Conservation (phyloP, 164 flowering plant genomes). For the Sextonia rubra region DNA sequence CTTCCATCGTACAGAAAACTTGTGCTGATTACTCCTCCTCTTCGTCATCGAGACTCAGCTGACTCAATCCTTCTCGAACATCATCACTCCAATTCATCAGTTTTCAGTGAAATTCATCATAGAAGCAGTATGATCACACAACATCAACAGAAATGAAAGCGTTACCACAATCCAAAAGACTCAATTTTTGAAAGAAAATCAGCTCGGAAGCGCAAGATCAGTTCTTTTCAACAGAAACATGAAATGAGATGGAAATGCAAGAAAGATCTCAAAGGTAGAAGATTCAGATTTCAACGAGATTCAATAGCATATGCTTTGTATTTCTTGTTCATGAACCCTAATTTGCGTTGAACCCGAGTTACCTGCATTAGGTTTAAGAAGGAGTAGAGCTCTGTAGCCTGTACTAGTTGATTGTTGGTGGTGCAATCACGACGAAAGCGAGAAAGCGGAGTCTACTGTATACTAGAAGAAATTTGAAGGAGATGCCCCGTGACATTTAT, state of each 20-base stretch:
- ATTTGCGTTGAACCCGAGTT: background rate
- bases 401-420: too few relatives aligned
- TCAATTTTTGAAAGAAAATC: too few relatives aligned
- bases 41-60: slow-evolving; percentile 23
- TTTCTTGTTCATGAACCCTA: background rate
- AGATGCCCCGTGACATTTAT: too few relatives aligned
- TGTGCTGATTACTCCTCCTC: slow-evolving; percentile 37
- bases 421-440: slow-evolving; percentile 10
- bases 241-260: background rate
- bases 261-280: background rate
- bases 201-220: background rate
- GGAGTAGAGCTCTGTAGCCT: too few relatives aligned
- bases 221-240: background rate
- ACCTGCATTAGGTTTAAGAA: background rate
- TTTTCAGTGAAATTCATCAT: background rate
- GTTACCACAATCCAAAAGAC: too few relatives aligned
- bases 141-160: too few relatives aligned
- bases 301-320: background rate
- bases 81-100: background rate
- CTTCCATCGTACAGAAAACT: slow-evolving; percentile 50
- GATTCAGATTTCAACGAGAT: slow-evolving; percentile 3
- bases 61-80: background rate
- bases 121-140: background rate
- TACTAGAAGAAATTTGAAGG: background rate
- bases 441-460: background rate